A percentile compares a stretch with the other conserved stretches of the same genome.
Evolutionary conservation across 441 rosid genomes (phyloP).

Genomic region (Raphanus hybrid): DNA sequence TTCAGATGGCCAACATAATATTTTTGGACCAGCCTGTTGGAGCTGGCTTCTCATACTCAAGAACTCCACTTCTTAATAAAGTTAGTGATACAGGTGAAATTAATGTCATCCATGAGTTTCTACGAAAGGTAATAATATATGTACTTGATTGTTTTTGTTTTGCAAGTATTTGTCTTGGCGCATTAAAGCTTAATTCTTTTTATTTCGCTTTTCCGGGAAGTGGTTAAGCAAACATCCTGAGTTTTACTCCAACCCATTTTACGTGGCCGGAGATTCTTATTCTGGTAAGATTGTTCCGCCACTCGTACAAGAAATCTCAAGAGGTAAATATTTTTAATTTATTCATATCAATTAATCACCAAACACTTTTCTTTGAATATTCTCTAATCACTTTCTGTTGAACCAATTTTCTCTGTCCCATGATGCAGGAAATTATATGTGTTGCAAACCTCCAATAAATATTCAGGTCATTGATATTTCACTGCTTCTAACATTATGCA

Average conservation of each 20-base stretch:
- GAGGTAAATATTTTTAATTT: slow-evolving; percentile 29
- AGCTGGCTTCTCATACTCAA: slow-evolving; percentile 52
- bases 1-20: slow-evolving; percentile 48
- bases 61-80: not conserved
- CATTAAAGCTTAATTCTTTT: not conserved
- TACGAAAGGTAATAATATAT: not conserved
- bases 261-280: slow-evolving; percentile 46
- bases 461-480: slow-evolving; percentile 1
- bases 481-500: not conserved
- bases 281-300: slow-evolving; percentile 49
- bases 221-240: slow-evolving; percentile 49
- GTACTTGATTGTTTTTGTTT: not conserved
- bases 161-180: not conserved
- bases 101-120: not conserved
- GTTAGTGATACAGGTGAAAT: not conserved
- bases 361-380: not conserved
- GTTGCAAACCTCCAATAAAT: slow-evolving; percentile 45
- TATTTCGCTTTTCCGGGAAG: slow-evolving; percentile 9
- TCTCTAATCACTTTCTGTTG: not conserved
- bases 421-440: slow-evolving; percentile 33
- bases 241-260: slow-evolving; percentile 42
- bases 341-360: not conserved
- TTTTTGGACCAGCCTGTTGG: slow-evolving; percentile 52
- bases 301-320: slow-evolving; percentile 42
- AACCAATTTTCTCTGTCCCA: not conserved